Evolutionary conservation across 139 green algal species (phyloP).

Genomic region (Chlorella sp.): DNA sequence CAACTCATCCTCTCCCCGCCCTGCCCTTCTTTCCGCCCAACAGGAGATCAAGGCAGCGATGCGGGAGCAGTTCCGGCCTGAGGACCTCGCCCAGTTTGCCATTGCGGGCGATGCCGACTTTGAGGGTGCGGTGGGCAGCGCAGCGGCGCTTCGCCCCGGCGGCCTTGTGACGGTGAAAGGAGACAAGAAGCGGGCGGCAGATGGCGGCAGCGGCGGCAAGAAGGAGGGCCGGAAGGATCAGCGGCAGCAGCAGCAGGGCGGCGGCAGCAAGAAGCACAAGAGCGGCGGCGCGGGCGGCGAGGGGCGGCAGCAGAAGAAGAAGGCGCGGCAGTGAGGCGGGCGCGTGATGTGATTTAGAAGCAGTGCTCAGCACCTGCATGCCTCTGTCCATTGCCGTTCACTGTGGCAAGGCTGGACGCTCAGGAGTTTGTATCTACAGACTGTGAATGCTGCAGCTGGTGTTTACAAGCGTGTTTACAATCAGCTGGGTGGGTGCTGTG

Average conservation of each 20-base stretch:
- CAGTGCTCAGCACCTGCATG: too few relatives aligned
- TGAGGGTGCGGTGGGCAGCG: slow-evolving; percentile 54
- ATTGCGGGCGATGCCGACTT: slow-evolving; percentile 71
- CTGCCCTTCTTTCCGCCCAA: not conserved
- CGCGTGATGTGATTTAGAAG: too few relatives aligned
- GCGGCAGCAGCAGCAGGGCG: not conserved
- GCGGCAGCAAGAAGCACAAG: not conserved
- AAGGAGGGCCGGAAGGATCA: not conserved
- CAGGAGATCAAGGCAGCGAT: slow-evolving; percentile 57
- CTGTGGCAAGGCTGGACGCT: too few relatives aligned
- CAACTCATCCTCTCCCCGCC: too few relatives aligned
- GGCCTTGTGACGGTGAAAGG: slow-evolving; percentile 48
- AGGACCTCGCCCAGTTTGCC: slow-evolving; percentile 78
- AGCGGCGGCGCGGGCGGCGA: not conserved
- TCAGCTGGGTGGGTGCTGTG: too few relatives aligned
- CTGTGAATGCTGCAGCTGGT: too few relatives aligned
- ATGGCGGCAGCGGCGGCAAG: not conserved
- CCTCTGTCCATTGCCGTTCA: too few relatives aligned
- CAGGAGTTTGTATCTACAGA: too few relatives aligned
- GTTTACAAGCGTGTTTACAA: too few relatives aligned
- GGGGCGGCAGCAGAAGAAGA: slow-evolving; percentile 25
- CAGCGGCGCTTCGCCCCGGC: slow-evolving; percentile 24
- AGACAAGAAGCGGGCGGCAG: not conserved
- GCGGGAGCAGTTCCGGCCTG: slow-evolving; percentile 63
- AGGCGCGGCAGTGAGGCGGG: slow-evolving; percentile 5